These are phyloP conservation scores for Pichia occidentalis DNA, from an alignment of 805 yeast species.

Conservation along the genomic window DNA sequence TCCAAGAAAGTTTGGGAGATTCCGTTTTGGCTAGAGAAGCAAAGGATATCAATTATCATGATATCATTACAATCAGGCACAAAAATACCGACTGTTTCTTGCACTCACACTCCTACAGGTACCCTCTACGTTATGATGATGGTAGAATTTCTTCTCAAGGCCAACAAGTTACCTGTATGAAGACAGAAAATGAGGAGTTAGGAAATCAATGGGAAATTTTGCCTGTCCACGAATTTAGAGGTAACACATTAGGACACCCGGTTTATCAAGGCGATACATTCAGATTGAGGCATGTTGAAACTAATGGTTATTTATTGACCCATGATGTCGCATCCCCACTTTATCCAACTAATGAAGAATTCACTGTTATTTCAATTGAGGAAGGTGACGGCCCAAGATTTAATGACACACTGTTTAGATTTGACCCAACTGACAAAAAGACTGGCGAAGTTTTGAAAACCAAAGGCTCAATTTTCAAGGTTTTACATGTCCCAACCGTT, in stretches of 20 bases:
- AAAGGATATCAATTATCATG: slow-evolving; percentile 67
- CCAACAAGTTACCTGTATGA: slow-evolving; percentile 81
- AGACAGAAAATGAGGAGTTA: slow-evolving; percentile 47
- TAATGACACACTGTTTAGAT: slow-evolving; percentile 72
- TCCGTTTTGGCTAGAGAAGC: slow-evolving; percentile 68
- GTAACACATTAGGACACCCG: slow-evolving; percentile 36
- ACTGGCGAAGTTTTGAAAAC: slow-evolving; percentile 53
- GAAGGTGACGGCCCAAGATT: slow-evolving; percentile 43
- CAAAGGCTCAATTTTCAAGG: slow-evolving; percentile 58
- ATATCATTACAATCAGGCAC: slow-evolving; percentile 70
- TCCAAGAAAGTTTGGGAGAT: slow-evolving; percentile 88
- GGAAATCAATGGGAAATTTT: slow-evolving; percentile 85
- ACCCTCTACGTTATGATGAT: slow-evolving; percentile 92
- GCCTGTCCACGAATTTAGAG: slow-evolving; percentile 48
- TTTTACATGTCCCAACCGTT: slow-evolving; percentile 77
- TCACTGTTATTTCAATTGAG: slow-evolving; percentile 65
- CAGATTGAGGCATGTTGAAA: slow-evolving; percentile 74
- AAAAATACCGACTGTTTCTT: slow-evolving; percentile 70
- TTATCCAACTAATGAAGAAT: slow-evolving; percentile 89
- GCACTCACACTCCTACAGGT: slow-evolving; percentile 72
- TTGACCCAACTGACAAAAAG: slow-evolving; percentile 54
- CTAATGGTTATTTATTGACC: slow-evolving; percentile 73
- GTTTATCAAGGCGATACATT: slow-evolving; percentile 67
- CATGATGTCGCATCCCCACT: slow-evolving; percentile 97
- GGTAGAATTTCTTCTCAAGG: slow-evolving; percentile 92